phyloP scores from a whole-genome alignment of 2,329 filamentous ascomycete species.

The Aspergillus sp. region DNA sequence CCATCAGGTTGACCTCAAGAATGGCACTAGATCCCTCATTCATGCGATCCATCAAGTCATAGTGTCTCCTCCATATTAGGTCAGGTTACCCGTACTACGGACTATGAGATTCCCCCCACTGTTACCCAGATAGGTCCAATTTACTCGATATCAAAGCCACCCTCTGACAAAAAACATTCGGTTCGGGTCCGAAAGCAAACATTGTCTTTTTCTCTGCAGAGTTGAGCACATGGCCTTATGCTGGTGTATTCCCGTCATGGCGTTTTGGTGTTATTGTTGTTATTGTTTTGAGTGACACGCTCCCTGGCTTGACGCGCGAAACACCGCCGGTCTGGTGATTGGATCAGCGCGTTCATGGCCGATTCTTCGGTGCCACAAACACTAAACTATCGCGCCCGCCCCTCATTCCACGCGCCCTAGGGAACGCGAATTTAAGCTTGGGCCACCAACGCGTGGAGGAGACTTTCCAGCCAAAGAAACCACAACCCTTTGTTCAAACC shows the following conservation, averaged over 20 bases:
- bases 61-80: not conserved
- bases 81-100: constrained; percentile 7
- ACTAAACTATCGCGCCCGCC: constrained; percentile 13
- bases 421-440: constrained; percentile 14
- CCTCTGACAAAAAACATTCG: not conserved
- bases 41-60: not conserved
- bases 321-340: constrained; percentile 14
- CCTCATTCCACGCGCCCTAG: constrained; percentile 23
- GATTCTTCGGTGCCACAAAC: not conserved
- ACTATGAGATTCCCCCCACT: constrained; percentile 3
- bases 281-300: not conserved
- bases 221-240: not conserved
- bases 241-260: not conserved
- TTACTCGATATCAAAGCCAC: not conserved
- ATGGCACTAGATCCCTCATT: not conserved
- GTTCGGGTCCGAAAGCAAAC: not conserved
- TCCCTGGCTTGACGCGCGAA: constrained; percentile 8
- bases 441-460: not conserved
- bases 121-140: not conserved
- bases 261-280: not conserved
- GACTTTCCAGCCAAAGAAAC: not conserved
- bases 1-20: not conserved
- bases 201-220: not conserved
- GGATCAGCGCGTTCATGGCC: constrained; percentile 12
- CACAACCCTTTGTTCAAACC: not conserved